A percentile compares a stretch with the other conserved stretches of the same genome.
Evolutionary conservation across 768 basidiomycete genomes (phyloP).

Genomic region (Auricularia auricula-judae): DNA sequence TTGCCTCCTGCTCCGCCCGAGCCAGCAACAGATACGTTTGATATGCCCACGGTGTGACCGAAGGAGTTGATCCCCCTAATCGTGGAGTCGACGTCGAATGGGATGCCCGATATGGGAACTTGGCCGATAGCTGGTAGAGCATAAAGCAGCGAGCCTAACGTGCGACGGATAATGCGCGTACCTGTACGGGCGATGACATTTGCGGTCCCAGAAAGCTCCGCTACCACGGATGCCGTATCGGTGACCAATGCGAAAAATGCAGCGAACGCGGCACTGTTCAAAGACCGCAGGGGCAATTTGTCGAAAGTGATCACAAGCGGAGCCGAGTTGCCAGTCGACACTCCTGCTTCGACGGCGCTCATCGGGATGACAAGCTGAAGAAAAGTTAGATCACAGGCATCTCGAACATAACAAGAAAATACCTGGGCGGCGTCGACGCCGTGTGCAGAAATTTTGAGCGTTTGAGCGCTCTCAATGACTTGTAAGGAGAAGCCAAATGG

Average conservation of each 20-base stretch:
- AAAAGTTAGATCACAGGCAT: background rate
- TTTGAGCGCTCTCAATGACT: slow-evolving; percentile 43
- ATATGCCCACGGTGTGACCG: slow-evolving; percentile 37
- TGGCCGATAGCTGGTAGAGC: slow-evolving; percentile 39
- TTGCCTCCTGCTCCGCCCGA: slow-evolving; percentile 54
- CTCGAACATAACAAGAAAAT: slow-evolving; percentile 8
- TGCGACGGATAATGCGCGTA: background rate
- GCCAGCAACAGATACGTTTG: slow-evolving; percentile 48
- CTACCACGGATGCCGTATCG: slow-evolving; percentile 29
- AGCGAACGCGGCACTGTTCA: slow-evolving; percentile 43
- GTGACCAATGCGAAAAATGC: slow-evolving; percentile 51
- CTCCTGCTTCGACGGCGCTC: slow-evolving; percentile 39
- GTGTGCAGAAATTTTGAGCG: slow-evolving; percentile 37
- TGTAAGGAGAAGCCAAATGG: slow-evolving; percentile 70
- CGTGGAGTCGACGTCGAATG: slow-evolving; percentile 46
- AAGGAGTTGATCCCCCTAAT: slow-evolving; percentile 56
- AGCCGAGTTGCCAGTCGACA: slow-evolving; percentile 61
- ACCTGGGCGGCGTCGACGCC: slow-evolving; percentile 47
- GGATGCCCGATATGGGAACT: slow-evolving; percentile 52
- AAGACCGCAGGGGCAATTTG: slow-evolving; percentile 42
- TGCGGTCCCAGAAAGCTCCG: slow-evolving; percentile 45
- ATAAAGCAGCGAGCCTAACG: too few species aligned
- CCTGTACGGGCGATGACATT: slow-evolving; percentile 46
- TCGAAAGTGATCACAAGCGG: slow-evolving; percentile 47
- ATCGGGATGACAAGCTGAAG: slow-evolving; percentile 41